These are phyloP conservation scores for Aspergillus udagawae DNA, from an alignment of 2,329 filamentous ascomycete genomes.

Conservation along the genomic window DNA sequence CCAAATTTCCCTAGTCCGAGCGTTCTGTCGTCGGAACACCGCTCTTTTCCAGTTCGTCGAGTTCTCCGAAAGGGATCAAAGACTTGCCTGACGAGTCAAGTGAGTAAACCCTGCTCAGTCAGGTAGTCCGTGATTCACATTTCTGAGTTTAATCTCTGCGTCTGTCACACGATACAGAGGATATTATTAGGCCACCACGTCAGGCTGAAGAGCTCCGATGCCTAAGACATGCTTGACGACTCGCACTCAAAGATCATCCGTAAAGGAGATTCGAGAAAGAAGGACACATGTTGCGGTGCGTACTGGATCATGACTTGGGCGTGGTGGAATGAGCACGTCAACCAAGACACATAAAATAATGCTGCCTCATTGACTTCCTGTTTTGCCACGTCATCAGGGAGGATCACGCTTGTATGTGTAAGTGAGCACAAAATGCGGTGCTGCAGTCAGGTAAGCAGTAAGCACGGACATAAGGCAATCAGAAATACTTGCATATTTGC, in stretches of 20 bases:
- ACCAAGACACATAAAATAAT: background rate
- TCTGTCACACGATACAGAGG: background rate
- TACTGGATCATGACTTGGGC: background rate
- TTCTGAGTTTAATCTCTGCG: background rate
- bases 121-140: background rate
- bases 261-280: background rate
- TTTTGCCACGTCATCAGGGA: conserved; percentile 18
- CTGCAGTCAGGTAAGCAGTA: conserved; percentile 1
- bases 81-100: background rate
- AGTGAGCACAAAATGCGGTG: conserved; percentile 7
- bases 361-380: conserved; percentile 3
- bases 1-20: background rate
- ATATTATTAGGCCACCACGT: background rate
- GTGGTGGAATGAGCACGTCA: background rate
- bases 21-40: background rate
- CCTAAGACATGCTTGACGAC: background rate
- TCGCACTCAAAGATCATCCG: background rate
- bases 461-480: conserved; percentile 1
- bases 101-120: background rate
- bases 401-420: background rate
- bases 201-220: background rate
- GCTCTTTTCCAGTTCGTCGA: background rate
- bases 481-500: background rate
- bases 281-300: background rate
- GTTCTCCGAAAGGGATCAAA: background rate